Conservation (phyloP, 192 early-diverging fungal species). For the Podila horticola region DNA sequence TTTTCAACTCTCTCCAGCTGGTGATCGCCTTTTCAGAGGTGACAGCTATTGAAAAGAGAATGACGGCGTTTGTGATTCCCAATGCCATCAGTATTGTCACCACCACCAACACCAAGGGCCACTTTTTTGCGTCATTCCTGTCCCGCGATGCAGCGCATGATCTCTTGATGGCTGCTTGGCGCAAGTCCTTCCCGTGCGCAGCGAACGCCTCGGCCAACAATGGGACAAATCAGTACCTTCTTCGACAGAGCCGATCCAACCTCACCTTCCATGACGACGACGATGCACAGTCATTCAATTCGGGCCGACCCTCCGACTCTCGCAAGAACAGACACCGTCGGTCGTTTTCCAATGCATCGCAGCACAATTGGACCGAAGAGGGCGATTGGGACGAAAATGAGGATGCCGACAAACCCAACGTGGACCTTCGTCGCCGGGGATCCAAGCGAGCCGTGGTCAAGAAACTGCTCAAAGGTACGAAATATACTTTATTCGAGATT, state of each 20-base stretch:
- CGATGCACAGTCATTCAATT: slow-evolving; percentile 31
- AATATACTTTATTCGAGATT: not conserved
- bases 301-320: slow-evolving; percentile 20
- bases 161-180: slow-evolving; percentile 76
- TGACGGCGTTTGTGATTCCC: slow-evolving; percentile 86
- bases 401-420: not conserved
- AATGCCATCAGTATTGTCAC: slow-evolving; percentile 91
- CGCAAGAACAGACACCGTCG: slow-evolving; percentile 37
- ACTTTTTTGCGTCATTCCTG: slow-evolving; percentile 89
- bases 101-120: slow-evolving; percentile 52
- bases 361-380: slow-evolving; percentile 14
- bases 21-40: slow-evolving; percentile 82
- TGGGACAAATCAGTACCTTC: not conserved
- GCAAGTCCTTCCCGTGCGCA: slow-evolving; percentile 47
- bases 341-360: slow-evolving; percentile 36
- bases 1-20: slow-evolving; percentile 45
- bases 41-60: slow-evolving; percentile 84
- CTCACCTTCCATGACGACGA: slow-evolving; percentile 21
- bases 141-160: slow-evolving; percentile 84
- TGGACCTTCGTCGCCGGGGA: slow-evolving; percentile 21
- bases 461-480: slow-evolving; percentile 35
- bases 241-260: slow-evolving; percentile 10
- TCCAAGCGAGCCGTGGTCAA: slow-evolving; percentile 33
- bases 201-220: slow-evolving; percentile 19
- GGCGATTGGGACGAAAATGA: slow-evolving; percentile 18